These are phyloP conservation scores for Candida schatavii DNA, from an alignment of 805 yeast genomes.

Conservation along the genomic window DNA sequence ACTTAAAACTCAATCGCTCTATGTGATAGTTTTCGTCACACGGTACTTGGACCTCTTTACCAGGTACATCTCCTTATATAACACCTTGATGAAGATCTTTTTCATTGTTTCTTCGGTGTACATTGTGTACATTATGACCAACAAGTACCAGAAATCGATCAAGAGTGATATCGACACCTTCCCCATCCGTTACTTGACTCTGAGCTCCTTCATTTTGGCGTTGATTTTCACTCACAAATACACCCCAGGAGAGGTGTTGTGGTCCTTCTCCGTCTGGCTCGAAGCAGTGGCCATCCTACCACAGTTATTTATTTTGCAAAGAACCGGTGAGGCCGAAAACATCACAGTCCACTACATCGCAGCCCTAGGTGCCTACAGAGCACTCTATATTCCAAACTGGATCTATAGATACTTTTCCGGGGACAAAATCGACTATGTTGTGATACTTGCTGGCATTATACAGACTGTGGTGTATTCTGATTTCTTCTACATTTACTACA, in stretches of 20 bases:
- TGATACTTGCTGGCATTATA: conserved; percentile 74
- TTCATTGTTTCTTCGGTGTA: conserved; percentile 75
- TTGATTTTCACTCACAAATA: conserved; percentile 68
- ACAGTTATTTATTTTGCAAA: conserved; percentile 85
- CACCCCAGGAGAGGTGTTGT: conserved; percentile 58
- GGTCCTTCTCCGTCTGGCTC: conserved; percentile 92
- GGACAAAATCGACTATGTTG: conserved; percentile 61
- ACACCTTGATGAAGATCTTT: conserved; percentile 74
- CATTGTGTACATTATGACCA: conserved; percentile 67
- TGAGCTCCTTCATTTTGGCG: conserved; percentile 53
- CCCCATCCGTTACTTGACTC: conserved; percentile 66
- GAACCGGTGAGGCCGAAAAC: conserved; percentile 82
- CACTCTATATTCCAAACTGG: conserved; percentile 94
- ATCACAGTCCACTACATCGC: conserved; percentile 91
- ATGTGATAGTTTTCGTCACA: conserved; percentile 43
- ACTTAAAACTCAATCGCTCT: conserved; percentile 80
- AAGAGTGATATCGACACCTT: conserved; percentile 67
- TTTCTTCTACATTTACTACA: conserved; percentile 89
- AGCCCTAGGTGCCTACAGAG: conserved; percentile 87
- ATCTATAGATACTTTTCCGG: conserved; percentile 75
- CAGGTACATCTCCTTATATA: conserved; percentile 66
- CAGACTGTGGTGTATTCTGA: conserved; percentile 92
- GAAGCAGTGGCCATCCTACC: conserved; percentile 92
- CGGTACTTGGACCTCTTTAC: conserved; percentile 43
- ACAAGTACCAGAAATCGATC: conserved; percentile 58